These are phyloP conservation scores for Colletotrichum orbiculare DNA, from an alignment of 2,329 filamentous ascomycete species.

Conservation along the genomic window DNA sequence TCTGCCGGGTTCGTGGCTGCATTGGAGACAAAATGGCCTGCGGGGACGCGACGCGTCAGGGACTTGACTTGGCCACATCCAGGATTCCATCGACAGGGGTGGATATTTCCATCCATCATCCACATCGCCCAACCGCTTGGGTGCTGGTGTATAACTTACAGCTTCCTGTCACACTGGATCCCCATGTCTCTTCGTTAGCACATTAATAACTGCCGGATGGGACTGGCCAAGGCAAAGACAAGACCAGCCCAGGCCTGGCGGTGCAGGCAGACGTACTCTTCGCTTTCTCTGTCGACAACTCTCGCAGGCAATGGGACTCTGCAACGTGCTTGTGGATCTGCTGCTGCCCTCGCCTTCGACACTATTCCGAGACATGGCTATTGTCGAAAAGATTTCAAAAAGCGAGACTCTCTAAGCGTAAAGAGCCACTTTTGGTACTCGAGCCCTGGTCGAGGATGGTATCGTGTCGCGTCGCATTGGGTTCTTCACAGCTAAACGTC, in stretches of 20 bases:
- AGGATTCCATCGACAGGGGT: conserved; percentile 1
- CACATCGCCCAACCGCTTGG: not conserved
- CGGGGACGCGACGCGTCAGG: conserved; percentile 8
- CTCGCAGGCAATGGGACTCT: conserved; percentile 48
- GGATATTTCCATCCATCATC: not conserved
- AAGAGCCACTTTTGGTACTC: not conserved
- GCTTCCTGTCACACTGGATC: conserved; percentile 32
- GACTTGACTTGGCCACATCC: conserved; percentile 5
- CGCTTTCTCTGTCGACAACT: conserved; percentile 48
- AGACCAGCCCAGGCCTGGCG: too few species aligned
- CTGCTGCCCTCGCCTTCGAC: conserved; percentile 1
- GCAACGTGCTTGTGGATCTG: not conserved
- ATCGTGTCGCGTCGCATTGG: too few species aligned
- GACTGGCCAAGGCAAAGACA: not conserved
- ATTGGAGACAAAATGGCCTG: conserved; percentile 46
- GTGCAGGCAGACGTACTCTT: conserved; percentile 39
- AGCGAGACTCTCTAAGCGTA: not conserved
- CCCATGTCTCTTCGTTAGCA: not conserved
- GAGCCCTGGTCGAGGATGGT: conserved; percentile 11
- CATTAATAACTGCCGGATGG: not conserved
- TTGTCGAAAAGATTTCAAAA: not conserved
- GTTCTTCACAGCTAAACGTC: conserved; percentile 2
- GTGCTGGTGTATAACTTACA: conserved; percentile 21
- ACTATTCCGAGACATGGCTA: conserved; percentile 17
- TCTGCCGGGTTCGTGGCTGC: conserved; percentile 42